Percentiles rank a stretch among this genome's conserved stretches.
These are phyloP conservation scores for Cubamyces lactineus DNA, from an alignment of 768 basidiomycete species.

Conservation along the genomic window DNA sequence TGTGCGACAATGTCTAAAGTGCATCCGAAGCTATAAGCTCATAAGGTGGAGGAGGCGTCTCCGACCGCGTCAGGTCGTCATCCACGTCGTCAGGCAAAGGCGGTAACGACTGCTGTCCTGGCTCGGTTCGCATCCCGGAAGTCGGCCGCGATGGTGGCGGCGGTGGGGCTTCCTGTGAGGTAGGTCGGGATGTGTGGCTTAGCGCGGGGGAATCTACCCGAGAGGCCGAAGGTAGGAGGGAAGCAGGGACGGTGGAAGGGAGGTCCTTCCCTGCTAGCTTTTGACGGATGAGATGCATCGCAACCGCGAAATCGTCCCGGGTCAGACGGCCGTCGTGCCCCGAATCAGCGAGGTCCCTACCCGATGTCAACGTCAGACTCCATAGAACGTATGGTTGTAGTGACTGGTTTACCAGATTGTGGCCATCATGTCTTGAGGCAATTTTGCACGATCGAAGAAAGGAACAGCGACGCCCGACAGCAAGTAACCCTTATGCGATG, in stretches of 20 bases:
- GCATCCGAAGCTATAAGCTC: conserved; percentile 19
- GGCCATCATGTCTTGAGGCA: conserved; percentile 79
- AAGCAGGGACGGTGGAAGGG: conserved; percentile 43
- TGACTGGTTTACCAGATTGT: conserved; percentile 74
- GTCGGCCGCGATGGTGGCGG: background rate
- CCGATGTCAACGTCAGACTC: background rate
- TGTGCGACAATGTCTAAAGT: background rate
- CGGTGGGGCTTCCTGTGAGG: background rate
- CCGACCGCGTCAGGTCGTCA: conserved; percentile 9
- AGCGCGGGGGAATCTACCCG: background rate
- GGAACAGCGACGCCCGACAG: conserved; percentile 92
- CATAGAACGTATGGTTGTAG: background rate
- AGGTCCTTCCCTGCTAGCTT: conserved; percentile 79
- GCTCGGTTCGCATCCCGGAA: background rate
- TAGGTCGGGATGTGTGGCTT: background rate
- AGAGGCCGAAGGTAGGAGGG: conserved; percentile 35
- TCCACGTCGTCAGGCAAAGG: conserved; percentile 21
- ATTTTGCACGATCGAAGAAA: conserved; percentile 87
- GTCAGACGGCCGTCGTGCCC: conserved; percentile 83
- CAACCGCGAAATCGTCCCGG: conserved; percentile 92
- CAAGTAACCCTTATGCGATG: conserved; percentile 72
- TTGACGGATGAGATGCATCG: conserved; percentile 88
- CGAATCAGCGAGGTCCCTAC: conserved; percentile 91
- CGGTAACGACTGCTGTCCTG: background rate
- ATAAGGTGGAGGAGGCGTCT: conserved; percentile 29